Evolutionary conservation across 2,329 filamentous ascomycete genomes (phyloP), one percentile per base, ranked within the genome.

Genomic region (Colletotrichum salicis): DNA sequence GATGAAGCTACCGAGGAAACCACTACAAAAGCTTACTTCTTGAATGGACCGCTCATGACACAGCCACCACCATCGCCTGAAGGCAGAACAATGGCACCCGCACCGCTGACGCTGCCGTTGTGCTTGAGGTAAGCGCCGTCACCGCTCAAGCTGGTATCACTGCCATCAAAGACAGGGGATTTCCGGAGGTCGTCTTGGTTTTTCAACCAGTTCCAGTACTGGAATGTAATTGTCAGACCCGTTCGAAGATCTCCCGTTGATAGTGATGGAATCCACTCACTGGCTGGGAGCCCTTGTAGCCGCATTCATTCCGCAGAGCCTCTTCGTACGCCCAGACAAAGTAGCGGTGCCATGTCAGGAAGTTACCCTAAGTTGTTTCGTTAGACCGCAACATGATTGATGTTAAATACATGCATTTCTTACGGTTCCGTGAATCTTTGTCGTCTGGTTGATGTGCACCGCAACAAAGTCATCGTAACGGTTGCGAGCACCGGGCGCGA

Each of bases 121-220:
- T 76, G 75, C 48, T 76, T 60, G 64, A 82, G 75, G 64, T 76
- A 76, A 11, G 66, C 79, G 8, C 84, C 83, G 55, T 84, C 80
- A 19, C 82, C 81, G 15, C 80, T 80, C 74, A 84, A 76, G 15
- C 79, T 82, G 64, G 76, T 79, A 1, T 78, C 79, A 61, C 79
- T 83, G 51, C 83, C 83, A 63, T 85, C 82, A 71, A 82, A 83
- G 33, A 84, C 76, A 11, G 81, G 77, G n/a, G 79, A 82, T 74
- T 75, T 79, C 37, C 77, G 73, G 57, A 79, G 74, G 54, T 76
- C 73, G 8, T 75, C 63, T 15, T 77, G 74, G 64, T 80, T 77
- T 7, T 76, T 76, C 13, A 77, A 75, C 82, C 81, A 84, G 70
- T 82, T 78, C 78, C 81, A 82, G 74, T 83, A 84, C 72, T 73